These are phyloP conservation scores for Yamadazyma akitaensis DNA, from an alignment of 805 yeast genomes.

Conservation along the genomic window DNA sequence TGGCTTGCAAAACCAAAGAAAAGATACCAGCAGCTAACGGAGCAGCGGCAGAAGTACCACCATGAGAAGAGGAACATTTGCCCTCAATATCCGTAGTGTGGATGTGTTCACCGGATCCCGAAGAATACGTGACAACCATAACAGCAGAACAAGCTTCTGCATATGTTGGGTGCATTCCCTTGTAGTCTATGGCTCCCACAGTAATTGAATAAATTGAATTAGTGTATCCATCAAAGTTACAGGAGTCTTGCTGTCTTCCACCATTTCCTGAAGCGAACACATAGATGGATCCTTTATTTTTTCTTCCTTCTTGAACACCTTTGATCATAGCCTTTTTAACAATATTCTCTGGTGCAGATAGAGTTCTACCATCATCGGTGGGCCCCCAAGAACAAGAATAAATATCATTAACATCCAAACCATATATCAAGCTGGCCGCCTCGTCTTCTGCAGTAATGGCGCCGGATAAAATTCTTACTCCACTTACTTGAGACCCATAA, in stretches of 20 bases:
- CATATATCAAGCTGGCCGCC: constrained; percentile 82
- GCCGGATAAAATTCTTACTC: constrained; percentile 84
- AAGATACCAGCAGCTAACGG: constrained; percentile 97
- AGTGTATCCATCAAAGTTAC: constrained; percentile 97
- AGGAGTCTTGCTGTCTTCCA: constrained; percentile 75
- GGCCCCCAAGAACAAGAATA: constrained; percentile 99
- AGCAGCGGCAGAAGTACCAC: constrained; percentile 99
- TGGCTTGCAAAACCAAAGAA: constrained; percentile 74
- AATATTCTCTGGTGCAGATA: constrained; percentile 78
- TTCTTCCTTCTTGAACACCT: constrained; percentile 80
- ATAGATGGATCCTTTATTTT: constrained; percentile 77
- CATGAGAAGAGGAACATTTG: constrained; percentile 71
- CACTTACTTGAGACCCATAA: constrained; percentile 78
- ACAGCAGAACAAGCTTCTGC: constrained; percentile 95
- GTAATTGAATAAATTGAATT: constrained; percentile 93
- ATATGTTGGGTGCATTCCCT: constrained; percentile 83
- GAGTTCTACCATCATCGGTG: constrained; percentile 81
- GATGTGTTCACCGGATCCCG: constrained; percentile 86
- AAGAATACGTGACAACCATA: constrained; percentile 86
- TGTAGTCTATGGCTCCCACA: constrained; percentile 87
- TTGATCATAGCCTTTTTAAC: constrained; percentile 81
- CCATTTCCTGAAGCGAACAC: constrained; percentile 98
- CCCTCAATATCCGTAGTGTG: constrained; percentile 79
- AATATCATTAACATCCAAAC: constrained; percentile 80
- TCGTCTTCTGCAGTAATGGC: constrained; percentile 81